Evolutionary conservation across 2,329 filamentous ascomycete species (phyloP).

Genomic region (Penicillium sclerotiorum): DNA sequence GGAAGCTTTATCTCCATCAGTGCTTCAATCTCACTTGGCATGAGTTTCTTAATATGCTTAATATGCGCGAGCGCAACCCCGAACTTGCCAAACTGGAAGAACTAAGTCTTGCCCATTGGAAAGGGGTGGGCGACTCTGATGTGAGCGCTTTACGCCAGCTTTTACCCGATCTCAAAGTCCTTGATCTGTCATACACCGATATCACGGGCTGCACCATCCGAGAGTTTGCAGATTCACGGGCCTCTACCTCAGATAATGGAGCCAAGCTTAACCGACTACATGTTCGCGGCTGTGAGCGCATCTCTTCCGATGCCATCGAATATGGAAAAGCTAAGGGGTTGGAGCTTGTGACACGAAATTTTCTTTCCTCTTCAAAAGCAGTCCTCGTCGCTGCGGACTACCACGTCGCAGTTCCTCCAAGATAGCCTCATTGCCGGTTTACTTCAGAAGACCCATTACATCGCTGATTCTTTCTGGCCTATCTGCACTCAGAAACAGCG

Average conservation of each 20-base stretch:
- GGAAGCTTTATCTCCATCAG: conserved; percentile 30
- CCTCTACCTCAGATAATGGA: conserved; percentile 3
- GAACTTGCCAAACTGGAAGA: conserved; percentile 28
- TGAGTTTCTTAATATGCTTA: background rate
- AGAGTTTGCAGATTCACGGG: conserved; percentile 30
- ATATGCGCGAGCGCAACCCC: conserved; percentile 2
- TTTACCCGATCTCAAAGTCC: conserved; percentile 33
- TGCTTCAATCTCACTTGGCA: conserved; percentile 24
- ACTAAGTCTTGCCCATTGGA: conserved; percentile 32
- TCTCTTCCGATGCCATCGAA: conserved; percentile 38
- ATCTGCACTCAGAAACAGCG: no score
- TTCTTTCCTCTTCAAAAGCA: no score
- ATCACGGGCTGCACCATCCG: conserved; percentile 41
- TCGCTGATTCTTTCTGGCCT: no score
- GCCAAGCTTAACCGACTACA: conserved; percentile 30
- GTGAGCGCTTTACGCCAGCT: conserved; percentile 20
- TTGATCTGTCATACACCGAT: conserved; percentile 37
- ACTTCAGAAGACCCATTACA: no score
- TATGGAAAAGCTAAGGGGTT: conserved; percentile 36
- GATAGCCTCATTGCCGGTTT: background rate
- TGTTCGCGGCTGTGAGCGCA: conserved; percentile 30
- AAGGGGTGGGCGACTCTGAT: conserved; percentile 29
- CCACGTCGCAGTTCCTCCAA: no score
- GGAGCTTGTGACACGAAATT: conserved; percentile 26
- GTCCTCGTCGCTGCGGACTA: no score